Evolutionary conservation across 306 rosid species (phyloP), one percentile per base, ranked within the genome.

Genomic region (Acacia acuminata): DNA sequence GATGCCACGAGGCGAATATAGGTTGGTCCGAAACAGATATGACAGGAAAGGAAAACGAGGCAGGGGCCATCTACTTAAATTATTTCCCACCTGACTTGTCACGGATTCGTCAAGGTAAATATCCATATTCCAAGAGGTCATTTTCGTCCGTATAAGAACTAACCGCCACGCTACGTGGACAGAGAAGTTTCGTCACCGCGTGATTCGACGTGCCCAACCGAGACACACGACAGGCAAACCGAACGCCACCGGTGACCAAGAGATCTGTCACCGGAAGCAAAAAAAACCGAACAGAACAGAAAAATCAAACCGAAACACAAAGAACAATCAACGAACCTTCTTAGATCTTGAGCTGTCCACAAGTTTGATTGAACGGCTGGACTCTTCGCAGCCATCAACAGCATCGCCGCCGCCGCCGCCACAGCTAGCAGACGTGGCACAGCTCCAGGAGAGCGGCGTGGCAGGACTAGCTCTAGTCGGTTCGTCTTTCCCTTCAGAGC

Each of bases 361-460:
- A 25, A 64, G 87, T 73, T 79, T 85, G 8, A 56, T 14, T 2
- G 48, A 75, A 72, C 27, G 84, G 88, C 88, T 91, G 70, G 93
- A 90, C 74, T 90, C 96, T 68, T 92, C 96, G 53, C 70, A 84
- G 58, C 85, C 88, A 43, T 86, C 91, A 45, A 77, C 64, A 4
- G 38, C 80, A 6, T 38, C 22, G 11, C 61, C 58, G n/a, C 3
- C 44, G 10, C 20, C 64, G 27, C 25, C 86, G 76, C 87, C 92
- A 48, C 87, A 85, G 85, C 96, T 92, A 15, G 76, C 79, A 8
- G 98, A 92, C 55, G 98, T 91, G 88, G 84, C 90, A 17, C 85
- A 93, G 88, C 88, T 90, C 93, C 93, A 93, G 11, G 98, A 86
- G 32, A 95, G 94, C 2, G 99, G 99, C 38, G 99, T 95, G 79